These are phyloP conservation scores for Jamesozyma gamospora DNA, from an alignment of 805 yeast genomes.

Conservation along the genomic window DNA sequence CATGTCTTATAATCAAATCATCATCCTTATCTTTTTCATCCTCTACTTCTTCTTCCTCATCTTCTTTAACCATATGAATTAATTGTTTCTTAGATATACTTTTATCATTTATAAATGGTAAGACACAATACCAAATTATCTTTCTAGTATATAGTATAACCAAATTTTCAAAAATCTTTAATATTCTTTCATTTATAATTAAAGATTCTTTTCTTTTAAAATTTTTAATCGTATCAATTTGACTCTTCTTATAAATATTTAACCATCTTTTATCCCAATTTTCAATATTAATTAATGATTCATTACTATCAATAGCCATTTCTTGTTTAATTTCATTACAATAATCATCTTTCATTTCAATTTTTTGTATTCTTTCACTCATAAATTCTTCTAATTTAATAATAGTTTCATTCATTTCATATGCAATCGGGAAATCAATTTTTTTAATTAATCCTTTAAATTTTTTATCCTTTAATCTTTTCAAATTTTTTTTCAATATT, in stretches of 20 bases:
- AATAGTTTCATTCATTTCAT: slow-evolving; percentile 25
- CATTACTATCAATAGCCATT: background rate
- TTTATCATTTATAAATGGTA: slow-evolving; percentile 12
- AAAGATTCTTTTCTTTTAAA: background rate
- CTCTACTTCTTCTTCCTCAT: background rate
- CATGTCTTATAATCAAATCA: background rate
- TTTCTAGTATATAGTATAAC: slow-evolving; percentile 10
- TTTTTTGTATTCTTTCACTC: slow-evolving; percentile 7
- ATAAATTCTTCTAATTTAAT: slow-evolving; percentile 21
- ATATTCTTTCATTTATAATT: slow-evolving; percentile 4
- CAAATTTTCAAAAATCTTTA: slow-evolving; percentile 9
- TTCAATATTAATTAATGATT: background rate
- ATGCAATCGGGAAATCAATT: slow-evolving; percentile 26
- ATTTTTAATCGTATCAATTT: slow-evolving; percentile 9
- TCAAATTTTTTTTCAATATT: slow-evolving; percentile 15
- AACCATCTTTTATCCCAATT: slow-evolving; percentile 26
- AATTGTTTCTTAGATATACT: slow-evolving; percentile 6
- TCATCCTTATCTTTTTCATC: background rate
- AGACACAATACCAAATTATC: slow-evolving; percentile 13
- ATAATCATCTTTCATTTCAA: background rate
- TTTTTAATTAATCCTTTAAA: slow-evolving; percentile 14
- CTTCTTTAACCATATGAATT: background rate
- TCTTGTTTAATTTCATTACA: background rate
- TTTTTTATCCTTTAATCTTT: slow-evolving; percentile 7
- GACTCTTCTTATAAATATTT: slow-evolving; percentile 17